Conservation (phyloP, 495 filamentous ascomycete genomes). For the Delitschia confertaspora region DNA sequence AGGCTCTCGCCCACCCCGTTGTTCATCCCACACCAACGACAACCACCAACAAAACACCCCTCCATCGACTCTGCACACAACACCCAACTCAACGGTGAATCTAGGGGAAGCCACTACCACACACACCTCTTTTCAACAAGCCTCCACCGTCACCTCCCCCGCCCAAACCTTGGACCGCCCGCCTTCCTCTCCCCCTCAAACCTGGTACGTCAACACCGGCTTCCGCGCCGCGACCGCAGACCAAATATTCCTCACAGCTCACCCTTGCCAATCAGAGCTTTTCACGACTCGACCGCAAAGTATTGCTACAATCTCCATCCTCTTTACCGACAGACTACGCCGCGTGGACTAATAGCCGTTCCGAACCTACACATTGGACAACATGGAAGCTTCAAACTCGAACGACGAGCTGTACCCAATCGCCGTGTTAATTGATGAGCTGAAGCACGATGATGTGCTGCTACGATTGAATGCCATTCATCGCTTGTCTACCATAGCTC, state of each 20-base stretch:
- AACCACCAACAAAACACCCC: conserved; percentile 1
- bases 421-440: conserved; percentile 97
- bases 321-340: too few relatives aligned
- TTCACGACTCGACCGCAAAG: not conserved
- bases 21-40: not conserved
- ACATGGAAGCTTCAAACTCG: conserved; percentile 63
- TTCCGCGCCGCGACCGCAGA: too few relatives aligned
- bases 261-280: conserved; percentile 2
- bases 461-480: conserved; percentile 97
- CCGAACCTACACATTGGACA: conserved; percentile 1
- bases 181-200: conserved; percentile 6
- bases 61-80: not conserved
- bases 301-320: conserved; percentile 12
- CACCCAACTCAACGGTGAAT: not conserved
- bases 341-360: conserved; percentile 12
- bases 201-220: conserved; percentile 22
- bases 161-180: not conserved
- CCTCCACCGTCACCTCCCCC: not conserved
- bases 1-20: too few relatives aligned
- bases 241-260: conserved; percentile 3
- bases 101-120: not conserved
- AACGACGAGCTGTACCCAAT: conserved; percentile 99
- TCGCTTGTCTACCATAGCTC: conserved; percentile 92
- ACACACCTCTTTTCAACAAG: not conserved
- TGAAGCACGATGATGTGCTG: conserved; percentile 99